These are phyloP conservation scores for Talaromyces stipitatus DNA, from an alignment of 495 filamentous ascomycete genomes.

Conservation along the genomic window DNA sequence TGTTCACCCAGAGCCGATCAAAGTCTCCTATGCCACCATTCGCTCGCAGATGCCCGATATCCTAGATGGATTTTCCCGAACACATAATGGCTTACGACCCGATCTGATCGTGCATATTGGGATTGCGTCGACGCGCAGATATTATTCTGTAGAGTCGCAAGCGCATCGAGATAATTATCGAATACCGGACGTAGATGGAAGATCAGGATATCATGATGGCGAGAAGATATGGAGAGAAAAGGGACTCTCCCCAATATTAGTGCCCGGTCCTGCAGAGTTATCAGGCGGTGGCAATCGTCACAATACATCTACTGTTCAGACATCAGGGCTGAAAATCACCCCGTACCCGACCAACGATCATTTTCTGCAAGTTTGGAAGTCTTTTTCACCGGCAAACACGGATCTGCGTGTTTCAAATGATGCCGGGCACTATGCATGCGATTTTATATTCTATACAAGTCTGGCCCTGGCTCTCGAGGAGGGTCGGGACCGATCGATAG, in stretches of 20 bases:
- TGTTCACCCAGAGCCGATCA: conserved; percentile 57
- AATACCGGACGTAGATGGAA: conserved; percentile 59
- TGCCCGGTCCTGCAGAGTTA: conserved; percentile 15
- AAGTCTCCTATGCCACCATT: conserved; percentile 61
- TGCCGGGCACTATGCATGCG: conserved; percentile 75
- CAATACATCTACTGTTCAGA: not conserved
- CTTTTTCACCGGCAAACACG: conserved; percentile 22
- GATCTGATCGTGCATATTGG: conserved; percentile 74
- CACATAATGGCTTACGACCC: conserved; percentile 36
- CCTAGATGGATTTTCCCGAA: conserved; percentile 26
- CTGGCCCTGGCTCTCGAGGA: conserved; percentile 48
- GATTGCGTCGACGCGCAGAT: conserved; percentile 61
- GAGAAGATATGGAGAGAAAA: conserved; percentile 39
- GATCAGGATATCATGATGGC: conserved; percentile 44
- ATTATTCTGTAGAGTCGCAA: conserved; percentile 62
- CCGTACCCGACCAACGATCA: conserved; percentile 26
- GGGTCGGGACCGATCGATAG: conserved; percentile 46
- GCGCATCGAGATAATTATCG: conserved; percentile 72
- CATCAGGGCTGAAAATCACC: not conserved
- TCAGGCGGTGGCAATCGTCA: not conserved
- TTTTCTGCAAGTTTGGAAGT: conserved; percentile 29
- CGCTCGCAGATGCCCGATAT: conserved; percentile 53
- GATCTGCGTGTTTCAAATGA: conserved; percentile 64
- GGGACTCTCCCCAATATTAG: conserved; percentile 27
- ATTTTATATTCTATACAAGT: conserved; percentile 79